Base-by-base conservation (phyloP, 768 basidiomycete species). In the Serendipita vermifera region DNA sequence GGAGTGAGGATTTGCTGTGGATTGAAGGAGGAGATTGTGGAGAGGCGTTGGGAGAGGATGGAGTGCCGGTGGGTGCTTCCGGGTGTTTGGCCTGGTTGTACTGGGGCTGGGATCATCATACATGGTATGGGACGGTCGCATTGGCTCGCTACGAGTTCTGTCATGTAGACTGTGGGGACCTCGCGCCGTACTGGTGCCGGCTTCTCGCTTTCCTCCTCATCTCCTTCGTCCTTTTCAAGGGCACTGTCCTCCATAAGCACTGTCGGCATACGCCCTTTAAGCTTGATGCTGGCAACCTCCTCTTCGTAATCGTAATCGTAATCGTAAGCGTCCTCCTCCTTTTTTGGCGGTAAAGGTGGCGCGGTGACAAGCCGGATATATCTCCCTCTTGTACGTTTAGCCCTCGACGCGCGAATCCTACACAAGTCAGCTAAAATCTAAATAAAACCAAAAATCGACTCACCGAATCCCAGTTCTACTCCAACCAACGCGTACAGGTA, bases 311-410 rank as follows among this genome's bases (percentile, higher is more conserved):
- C n/a, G n/a, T n/a, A n/a, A n/a, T n/a, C n/a, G n/a, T n/a, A n/a
- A n/a, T n/a, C n/a, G n/a, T n/a, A n/a, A n/a, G n/a, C n/a, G n/a
- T n/a, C n/a, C n/a, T n/a, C n/a, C n/a, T n/a, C n/a, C 22, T 9
- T 29, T 9, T 51, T 29, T 20, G n/a, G 9, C 9, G n/a, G 22
- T 7, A 51, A 29, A 7, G 46, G 46, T 15, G 46, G 46, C 9
- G 32, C 22, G 9, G 46, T 20, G n/a, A 51, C n/a, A 15, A 51
- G 46, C n/a, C 46, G 46, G 32, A 51, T 51, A 31, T 51, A 51
- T n/a, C n/a, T n/a, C n/a, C n/a, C n/a, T n/a, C n/a, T n/a, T n/a
- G n/a, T n/a, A n/a, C n/a, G n/a, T n/a, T n/a, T n/a, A n/a, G n/a
- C n/a, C n/a, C n/a, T n/a, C n/a, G n/a, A n/a, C n/a, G n/a, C n/a